Base-by-base conservation (phyloP, 2,329 filamentous ascomycete species). In the Cryoendolithus antarcticus region DNA sequence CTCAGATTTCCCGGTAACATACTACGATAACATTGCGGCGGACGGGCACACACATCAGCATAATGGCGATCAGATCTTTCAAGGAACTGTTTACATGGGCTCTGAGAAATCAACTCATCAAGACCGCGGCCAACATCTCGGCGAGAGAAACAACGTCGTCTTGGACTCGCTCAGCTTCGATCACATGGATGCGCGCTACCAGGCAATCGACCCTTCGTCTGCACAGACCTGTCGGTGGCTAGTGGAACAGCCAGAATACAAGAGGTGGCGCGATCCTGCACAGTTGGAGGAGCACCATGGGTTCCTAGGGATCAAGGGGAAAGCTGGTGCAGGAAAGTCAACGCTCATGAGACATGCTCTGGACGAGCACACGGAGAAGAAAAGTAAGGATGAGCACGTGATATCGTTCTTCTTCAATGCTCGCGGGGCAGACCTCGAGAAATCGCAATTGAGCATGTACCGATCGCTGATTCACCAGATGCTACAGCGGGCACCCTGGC, bases 361-460 rank as follows among this genome's bases (percentile, higher is more conserved):
- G 15, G 32, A 30, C 10, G 27, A 35, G 12, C 19, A 34, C 9
- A 9, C 19, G 7, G 9, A 44, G 11, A 44, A 37, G 12, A 51
- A 48, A 15, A 4, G 9, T 2, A 19, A 35, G 2, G 43, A 48
- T 9, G 41, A 43, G 1, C 31, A 55, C 0, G 44, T 64, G 0
- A 40, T 68, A 1, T 63, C 61, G 0, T 72, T 70, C 48, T 72
- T 70, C 55, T 72, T 72, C 56, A 65, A 70, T 39, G 66, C 66
- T 0, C 52, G 64, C 39, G 68, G 67, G 0, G 52, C 56, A 27
- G 27, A 50, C 2, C 48, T 69, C 5, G 69, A 75, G 35, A 70
- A 58, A 39, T 63, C 69, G 0, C 56, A 60, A 0, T 24, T 54
- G 0, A 52, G 4, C 48, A 62, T 76, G 52, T 74, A 72, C 44